A percentile compares a stretch with the other conserved stretches of the same genome.
Evolutionary conservation across 176 grass and related monocot species (phyloP).

Genomic region (Hordeum marinum): DNA sequence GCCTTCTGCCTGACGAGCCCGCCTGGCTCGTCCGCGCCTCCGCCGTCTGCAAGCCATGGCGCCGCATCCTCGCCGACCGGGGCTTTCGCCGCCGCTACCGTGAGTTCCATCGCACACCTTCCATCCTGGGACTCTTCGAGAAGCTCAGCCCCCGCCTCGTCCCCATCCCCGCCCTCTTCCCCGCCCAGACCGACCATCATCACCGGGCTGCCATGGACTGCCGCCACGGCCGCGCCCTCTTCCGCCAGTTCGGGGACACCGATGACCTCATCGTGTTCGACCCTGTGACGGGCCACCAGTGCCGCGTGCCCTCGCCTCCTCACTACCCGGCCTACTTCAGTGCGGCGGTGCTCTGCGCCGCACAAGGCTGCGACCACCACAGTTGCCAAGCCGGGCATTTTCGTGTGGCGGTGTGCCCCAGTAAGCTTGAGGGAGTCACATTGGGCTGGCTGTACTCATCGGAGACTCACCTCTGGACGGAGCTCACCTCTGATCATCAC

Average conservation of each 20-base stretch:
- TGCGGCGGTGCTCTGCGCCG: neutral
- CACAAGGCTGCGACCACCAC: neutral
- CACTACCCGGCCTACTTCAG: neutral
- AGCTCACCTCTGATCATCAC: neutral
- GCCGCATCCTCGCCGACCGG: neutral
- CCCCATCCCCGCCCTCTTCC: neutral
- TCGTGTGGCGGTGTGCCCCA: neutral
- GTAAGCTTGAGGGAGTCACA: too few species aligned
- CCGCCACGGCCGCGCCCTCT: neutral
- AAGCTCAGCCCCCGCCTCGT: neutral
- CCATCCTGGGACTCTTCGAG: neutral
- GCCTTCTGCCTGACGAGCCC: neutral
- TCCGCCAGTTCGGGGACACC: neutral
- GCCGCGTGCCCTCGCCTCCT: neutral
- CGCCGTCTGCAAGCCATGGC: neutral
- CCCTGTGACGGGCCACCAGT: neutral
- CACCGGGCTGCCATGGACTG: neutral
- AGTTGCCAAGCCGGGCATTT: neutral
- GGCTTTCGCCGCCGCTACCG: slow-evolving; percentile 15
- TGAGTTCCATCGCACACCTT: neutral
- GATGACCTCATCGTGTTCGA: neutral
- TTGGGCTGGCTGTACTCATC: neutral
- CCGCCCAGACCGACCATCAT: neutral
- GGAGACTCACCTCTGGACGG: neutral
- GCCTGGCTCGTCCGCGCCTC: neutral